A percentile compares a stretch with the other conserved stretches of the same genome.
phyloP scores from a whole-genome alignment of 176 grass and related monocot genomes.

The Dendrocalamus sinicus region DNA sequence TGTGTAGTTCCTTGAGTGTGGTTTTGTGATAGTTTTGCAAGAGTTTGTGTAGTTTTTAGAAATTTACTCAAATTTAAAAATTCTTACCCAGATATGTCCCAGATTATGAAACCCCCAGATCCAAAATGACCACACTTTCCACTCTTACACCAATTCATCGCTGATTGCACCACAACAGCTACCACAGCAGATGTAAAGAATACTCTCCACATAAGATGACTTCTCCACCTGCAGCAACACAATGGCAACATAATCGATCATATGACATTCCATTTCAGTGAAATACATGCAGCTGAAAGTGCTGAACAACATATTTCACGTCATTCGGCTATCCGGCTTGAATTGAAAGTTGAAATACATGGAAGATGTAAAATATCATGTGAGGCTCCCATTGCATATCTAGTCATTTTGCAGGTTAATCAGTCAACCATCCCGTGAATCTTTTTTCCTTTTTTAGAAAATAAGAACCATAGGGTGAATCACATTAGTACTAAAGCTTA shows the following conservation, averaged over 20 bases:
- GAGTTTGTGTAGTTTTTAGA: background rate
- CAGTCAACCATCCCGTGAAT: background rate
- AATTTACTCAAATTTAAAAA: background rate
- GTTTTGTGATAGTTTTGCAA: background rate
- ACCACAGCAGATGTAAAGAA: constrained; percentile 99
- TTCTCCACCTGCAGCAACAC: constrained; percentile 87
- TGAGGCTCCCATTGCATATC: constrained; percentile 1
- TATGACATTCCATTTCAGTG: constrained; percentile 25
- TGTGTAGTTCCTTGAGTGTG: background rate
- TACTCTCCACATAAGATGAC: constrained; percentile 99
- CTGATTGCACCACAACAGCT: constrained; percentile 90
- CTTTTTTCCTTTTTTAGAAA: background rate
- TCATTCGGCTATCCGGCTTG: background rate
- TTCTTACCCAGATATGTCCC: constrained; percentile 97
- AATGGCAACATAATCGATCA: constrained; percentile 36
- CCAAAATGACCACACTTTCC: constrained; percentile 99
- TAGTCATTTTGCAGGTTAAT: constrained; percentile 8
- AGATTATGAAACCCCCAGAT: constrained; percentile 97
- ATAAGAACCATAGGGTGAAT: background rate
- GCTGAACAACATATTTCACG: background rate
- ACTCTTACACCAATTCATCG: constrained; percentile 95
- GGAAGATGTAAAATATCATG: background rate
- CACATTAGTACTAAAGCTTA: constrained; percentile 14
- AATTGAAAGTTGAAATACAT: background rate
- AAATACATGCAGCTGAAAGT: background rate